Percentiles rank a stretch among this genome's conserved stretches.
Conservation (phyloP, 306 rosid species). For the Corylus heterophylla region DNA sequence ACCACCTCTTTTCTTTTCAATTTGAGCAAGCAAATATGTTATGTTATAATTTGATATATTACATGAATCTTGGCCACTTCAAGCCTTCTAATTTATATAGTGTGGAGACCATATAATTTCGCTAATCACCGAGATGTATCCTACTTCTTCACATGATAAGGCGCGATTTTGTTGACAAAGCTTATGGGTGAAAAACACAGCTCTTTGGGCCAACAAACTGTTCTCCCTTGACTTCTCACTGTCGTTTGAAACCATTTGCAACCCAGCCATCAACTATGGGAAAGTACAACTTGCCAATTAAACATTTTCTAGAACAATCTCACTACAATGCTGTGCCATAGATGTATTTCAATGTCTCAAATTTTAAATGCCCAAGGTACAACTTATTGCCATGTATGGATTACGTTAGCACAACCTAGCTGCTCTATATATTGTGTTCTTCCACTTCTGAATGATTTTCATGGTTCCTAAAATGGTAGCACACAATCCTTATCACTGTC, state of each 20-base stretch:
- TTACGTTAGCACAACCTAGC: background rate
- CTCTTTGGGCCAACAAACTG: no score
- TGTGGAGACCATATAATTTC: background rate
- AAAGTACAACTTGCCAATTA: background rate
- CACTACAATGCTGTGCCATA: background rate
- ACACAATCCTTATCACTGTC: background rate
- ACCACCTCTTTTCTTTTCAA: background rate
- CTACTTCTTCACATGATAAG: no score
- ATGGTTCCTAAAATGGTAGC: background rate
- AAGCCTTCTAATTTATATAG: background rate
- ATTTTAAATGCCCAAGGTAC: background rate
- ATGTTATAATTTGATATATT: background rate
- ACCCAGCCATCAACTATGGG: background rate
- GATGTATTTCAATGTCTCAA: no score
- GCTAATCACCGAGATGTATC: background rate
- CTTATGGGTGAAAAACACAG: no score
- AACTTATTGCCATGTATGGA: background rate
- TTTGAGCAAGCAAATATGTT: background rate
- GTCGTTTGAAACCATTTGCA: background rate
- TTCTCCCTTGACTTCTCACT: no score
- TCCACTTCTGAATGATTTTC: background rate
- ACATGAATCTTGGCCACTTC: background rate
- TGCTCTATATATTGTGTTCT: background rate
- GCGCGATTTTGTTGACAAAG: no score
- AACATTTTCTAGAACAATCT: background rate